A percentile compares a stretch with the other conserved stretches of the same genome.
These are phyloP conservation scores for Amanita muscaria DNA, from an alignment of 768 basidiomycete species.

Conservation along the genomic window DNA sequence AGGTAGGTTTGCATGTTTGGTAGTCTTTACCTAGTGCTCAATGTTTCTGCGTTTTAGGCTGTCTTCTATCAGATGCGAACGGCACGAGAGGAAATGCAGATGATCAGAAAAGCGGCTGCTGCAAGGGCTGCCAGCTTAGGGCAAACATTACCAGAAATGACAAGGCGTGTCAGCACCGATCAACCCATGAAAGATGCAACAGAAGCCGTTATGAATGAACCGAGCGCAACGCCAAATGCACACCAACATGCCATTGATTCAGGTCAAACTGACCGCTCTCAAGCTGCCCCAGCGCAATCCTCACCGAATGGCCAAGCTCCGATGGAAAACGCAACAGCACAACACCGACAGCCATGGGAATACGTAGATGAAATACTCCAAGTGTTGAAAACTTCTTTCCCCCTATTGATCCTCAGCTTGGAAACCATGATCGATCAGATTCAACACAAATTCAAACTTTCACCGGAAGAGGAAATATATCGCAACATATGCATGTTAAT, in stretches of 20 bases:
- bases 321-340: conserved; percentile 14
- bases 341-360: conserved; percentile 71
- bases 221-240: conserved; percentile 6
- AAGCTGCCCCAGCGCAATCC: conserved; percentile 10
- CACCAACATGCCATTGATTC: conserved; percentile 11
- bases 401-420: conserved; percentile 87
- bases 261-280: conserved; percentile 8
- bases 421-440: conserved; percentile 98
- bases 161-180: conserved; percentile 22
- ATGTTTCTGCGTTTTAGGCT: conserved; percentile 42
- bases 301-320: conserved; percentile 15
- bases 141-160: conserved; percentile 21
- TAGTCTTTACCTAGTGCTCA: background rate
- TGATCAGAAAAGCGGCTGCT: conserved; percentile 31
- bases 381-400: conserved; percentile 92
- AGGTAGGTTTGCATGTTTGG: conserved; percentile 50
- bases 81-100: conserved; percentile 35
- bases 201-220: conserved; percentile 16
- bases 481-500: conserved; percentile 81
- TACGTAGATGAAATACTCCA: conserved; percentile 90
- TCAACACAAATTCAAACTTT: conserved; percentile 77
- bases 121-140: conserved; percentile 24
- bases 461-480: conserved; percentile 90
- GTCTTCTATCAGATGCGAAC: conserved; percentile 94
- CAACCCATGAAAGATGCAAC: conserved; percentile 19